These are phyloP conservation scores for Lactifluus pinguis DNA, from an alignment of 768 basidiomycete genomes.

Conservation along the genomic window DNA sequence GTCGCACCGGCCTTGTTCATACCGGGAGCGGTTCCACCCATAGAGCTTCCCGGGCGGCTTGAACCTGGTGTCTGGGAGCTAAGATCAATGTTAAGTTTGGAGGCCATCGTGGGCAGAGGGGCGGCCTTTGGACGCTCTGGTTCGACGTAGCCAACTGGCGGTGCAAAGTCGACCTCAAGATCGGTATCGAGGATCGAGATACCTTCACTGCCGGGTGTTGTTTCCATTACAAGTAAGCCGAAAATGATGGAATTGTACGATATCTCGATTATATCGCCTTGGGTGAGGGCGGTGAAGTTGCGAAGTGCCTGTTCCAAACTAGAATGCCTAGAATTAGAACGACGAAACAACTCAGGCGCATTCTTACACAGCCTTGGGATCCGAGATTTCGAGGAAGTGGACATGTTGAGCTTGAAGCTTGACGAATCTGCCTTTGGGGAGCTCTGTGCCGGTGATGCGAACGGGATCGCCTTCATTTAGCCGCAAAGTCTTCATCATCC, in stretches of 20 bases:
- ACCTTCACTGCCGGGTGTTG: conserved; percentile 74
- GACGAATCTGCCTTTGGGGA: conserved; percentile 90
- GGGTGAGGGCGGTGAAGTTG: conserved; percentile 85
- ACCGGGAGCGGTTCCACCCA: conserved; percentile 59
- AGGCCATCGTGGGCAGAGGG: conserved; percentile 87
- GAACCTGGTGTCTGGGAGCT: conserved; percentile 81
- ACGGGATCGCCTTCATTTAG: conserved; percentile 94
- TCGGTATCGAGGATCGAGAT: conserved; percentile 92
- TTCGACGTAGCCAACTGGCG: conserved; percentile 90
- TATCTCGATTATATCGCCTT: conserved; percentile 97
- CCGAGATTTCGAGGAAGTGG: conserved; percentile 94
- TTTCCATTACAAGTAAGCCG: conserved; percentile 93
- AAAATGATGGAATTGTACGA: conserved; percentile 95
- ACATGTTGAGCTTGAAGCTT: conserved; percentile 95
- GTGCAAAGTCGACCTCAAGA: conserved; percentile 94
- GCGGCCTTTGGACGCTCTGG: conserved; percentile 79
- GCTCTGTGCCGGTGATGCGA: conserved; percentile 77
- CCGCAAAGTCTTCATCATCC: conserved; percentile 98
- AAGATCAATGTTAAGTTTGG: conserved; percentile 91
- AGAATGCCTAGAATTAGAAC: background rate
- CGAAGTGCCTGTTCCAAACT: conserved; percentile 93
- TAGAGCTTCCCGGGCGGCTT: conserved; percentile 67
- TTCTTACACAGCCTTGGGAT: conserved; percentile 94
- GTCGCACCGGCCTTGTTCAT: conserved; percentile 36
- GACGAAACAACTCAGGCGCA: background rate